Evolutionary conservation across 345 rosid genomes (phyloP), one percentile per base, ranked within the genome.

Genomic region (Diplotaxis tenuifolia): DNA sequence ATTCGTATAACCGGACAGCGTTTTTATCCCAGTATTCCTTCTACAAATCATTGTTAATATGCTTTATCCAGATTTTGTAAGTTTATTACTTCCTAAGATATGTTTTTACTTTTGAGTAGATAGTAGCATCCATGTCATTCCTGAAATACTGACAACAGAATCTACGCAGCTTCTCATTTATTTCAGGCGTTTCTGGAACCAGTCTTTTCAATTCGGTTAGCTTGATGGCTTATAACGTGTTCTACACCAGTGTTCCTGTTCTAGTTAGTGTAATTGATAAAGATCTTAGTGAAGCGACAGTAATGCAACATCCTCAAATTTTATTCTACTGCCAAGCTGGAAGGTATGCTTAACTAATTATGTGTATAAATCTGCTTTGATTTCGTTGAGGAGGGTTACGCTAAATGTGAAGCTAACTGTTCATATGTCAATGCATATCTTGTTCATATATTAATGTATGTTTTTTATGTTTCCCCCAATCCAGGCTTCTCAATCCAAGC

Each of bases 241-340:
- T 95, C 89, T 92, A 95, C 82, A 92, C 98, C 18, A 95, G 99
- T 68, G 36, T 92, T 67, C 99, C 99, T 79, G 99, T 87, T 79
- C 81, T 95, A 57, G 90, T 88, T 54, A 92, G 94, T 66, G 91
- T 91, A 32, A 90, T 95, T 62, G 99, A 95, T 84, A 95, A 95
- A 86, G 98, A 95, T 89, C 96, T 95, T 68, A 86, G 82, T 80
- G 98, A 92, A 82, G 84, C 86, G 76, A 82, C 97, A 57, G 88
- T 92, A 20, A 95, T 95, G 97, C 97, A 90, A 75, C 99, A 95
- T 82, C 99, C 97, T 49, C 98, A 95, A 78, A 95, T 95, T 70
- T 85, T 92, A 32, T 92, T 95, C 75, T 95, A 92, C 84, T 95
- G 99, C 81, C 99, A 95, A 82, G 99, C 99, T 16, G 99, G 99